Evolutionary conservation across 768 basidiomycete genomes (phyloP).

Genomic region (Auricularia sp.): DNA sequence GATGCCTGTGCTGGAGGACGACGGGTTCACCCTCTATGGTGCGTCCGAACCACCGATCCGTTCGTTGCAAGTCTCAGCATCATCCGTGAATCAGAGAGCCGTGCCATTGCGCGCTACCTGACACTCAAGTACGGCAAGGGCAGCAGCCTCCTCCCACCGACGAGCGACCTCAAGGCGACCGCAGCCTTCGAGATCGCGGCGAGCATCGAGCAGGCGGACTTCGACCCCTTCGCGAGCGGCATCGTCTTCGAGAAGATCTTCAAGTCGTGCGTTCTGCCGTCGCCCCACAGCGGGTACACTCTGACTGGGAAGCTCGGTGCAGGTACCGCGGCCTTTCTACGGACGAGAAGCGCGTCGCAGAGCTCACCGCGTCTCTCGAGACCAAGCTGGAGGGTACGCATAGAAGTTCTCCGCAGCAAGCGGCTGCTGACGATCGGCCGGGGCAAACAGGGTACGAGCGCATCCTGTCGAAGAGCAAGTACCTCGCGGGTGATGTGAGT

Average conservation of each 20-base stretch:
- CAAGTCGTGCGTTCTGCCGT: conserved; percentile 7
- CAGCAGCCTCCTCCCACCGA: conserved; percentile 7
- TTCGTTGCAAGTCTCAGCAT: neutral
- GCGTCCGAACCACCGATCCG: neutral
- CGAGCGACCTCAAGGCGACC: conserved; percentile 9
- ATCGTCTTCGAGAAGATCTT: conserved; percentile 13
- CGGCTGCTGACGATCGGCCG: neutral
- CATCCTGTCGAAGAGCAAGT: conserved; percentile 47
- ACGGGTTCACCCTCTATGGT: neutral
- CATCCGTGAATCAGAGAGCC: conserved; percentile 8
- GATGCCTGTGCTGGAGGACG: neutral
- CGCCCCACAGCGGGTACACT: neutral
- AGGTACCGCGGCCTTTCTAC: neutral
- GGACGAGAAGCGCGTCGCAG: conserved; percentile 1
- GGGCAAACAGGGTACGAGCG: conserved; percentile 34
- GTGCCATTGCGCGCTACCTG: conserved; percentile 15
- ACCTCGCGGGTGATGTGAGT: conserved; percentile 33
- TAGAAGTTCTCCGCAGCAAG: neutral
- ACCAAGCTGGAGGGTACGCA: conserved; percentile 13
- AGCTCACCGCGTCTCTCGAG: neutral
- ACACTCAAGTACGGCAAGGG: conserved; percentile 12
- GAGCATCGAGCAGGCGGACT: conserved; percentile 16
- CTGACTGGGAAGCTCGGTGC: neutral
- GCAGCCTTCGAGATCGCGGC: conserved; percentile 22
- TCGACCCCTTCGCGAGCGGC: conserved; percentile 8